Base-by-base conservation (phyloP, 2,329 filamentous ascomycete species). In the Claviceps spartinae region DNA sequence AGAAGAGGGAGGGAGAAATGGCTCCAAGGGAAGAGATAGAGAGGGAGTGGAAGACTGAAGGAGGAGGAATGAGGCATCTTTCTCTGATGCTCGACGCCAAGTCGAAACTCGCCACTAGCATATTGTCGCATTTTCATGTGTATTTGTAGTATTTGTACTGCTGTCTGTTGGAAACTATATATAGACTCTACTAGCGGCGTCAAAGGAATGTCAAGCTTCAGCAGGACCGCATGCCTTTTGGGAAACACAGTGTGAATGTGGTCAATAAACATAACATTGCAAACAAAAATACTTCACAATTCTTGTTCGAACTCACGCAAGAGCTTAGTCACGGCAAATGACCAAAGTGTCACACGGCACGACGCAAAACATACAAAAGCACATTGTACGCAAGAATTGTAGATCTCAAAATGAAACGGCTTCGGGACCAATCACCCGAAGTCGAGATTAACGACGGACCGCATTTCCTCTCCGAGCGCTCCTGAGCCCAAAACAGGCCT, bases 381-480 rank as follows among this genome's bases (percentile, higher is more conserved):
- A 47, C 4, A 18, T 3, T 3, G 4, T 1, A 45, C 24, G 5
- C 11, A 51, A 54, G 56, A 67, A n/a, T 73, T 77, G 74, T 77
- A 75, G 74, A 77, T 77, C 74, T 74, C 73, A 69, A 69, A 74
- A 75, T 77, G 74, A 77, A 77, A 77, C 74, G 70, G 66, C 68
- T 70, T 66, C 65, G 70, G 72, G 73, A 77, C 68, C 61, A 52
- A 57, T 54, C 63, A 67, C 67, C 69, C 69, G 69, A 60, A 69
- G 72, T 67, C 72, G 74, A 72, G 74, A 77, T 77, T 77, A 77
- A 77, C 73, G 73, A 76, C 68, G 72, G 74, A 76, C 74, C 72
- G 56, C 9, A 47, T 36, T 70, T 73, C 60, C 66, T 76, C 73
- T 76, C 61, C 67, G 67, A 72, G 63, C 60, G 62, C 63, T 63